Evolutionary conservation across 2,329 filamentous ascomycete genomes (phyloP), one percentile per base, ranked within the genome.

Genomic region (Sclerotinia subarctica): DNA sequence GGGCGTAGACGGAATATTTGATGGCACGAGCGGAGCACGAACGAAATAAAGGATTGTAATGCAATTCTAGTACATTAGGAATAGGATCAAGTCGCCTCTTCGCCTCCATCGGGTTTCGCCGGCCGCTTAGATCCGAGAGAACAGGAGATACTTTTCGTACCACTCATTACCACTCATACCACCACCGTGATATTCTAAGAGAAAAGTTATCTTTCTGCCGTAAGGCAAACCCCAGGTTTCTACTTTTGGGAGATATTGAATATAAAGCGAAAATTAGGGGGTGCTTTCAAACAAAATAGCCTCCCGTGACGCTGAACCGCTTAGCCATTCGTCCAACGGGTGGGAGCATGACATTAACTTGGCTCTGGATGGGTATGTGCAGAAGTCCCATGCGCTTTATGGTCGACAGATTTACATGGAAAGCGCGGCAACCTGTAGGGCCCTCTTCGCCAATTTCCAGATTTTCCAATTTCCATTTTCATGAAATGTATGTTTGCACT

Each of bases 121-220:
- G 59, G 15, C 24, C 15, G 59, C n/a, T 21, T 26, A 38, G 6
- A 32, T 51, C 59, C 59, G 59, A 24, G 15, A 21, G 21, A 63
- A 51, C 44, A 51, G 46, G 59, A 7, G 15, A 63, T 63, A 13
- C 5, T 63, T 63, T 38, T 13, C 59, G 51, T 63, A 10, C 46
- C 59, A 63, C 5, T 19, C 59, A 63, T 63, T 63, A 10, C 46
- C 59, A 63, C 5, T 19, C 59, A 63, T 63, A 5, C 29, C 59
- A 63, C 5, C 15, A 38, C 51, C 46, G 26, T 32, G 32, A 51
- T 26, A 62, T 63, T 24, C 13, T 47, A 13, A 15, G 32, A 35
- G 5, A 11, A 26, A 42, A 42, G 3, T 51, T n/a, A 19, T 32
- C 46, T 63, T 24, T 21, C n/a, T 8, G 11, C 15, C 32, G 2